phyloP scores from a whole-genome alignment of 192 early-diverging fungal species.

The Fimicolochytrium jonesii region DNA sequence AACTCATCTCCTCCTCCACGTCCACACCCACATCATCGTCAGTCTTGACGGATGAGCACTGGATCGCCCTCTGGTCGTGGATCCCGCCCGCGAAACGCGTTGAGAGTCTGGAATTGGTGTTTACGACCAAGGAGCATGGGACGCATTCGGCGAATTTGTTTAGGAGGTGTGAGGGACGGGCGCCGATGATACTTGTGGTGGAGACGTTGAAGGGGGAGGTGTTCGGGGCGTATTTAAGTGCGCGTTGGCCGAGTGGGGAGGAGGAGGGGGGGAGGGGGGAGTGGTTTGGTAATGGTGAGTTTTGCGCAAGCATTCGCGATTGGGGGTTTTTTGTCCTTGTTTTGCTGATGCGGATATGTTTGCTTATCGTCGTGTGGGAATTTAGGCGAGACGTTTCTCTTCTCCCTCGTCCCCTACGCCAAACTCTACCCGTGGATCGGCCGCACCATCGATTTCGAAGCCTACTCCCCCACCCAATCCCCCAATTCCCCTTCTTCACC shows the following conservation, averaged over 20 bases:
- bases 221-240: constrained; percentile 39
- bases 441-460: constrained; percentile 1
- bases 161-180: constrained; percentile 11
- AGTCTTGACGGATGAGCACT: constrained; percentile 36
- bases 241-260: constrained; percentile 26
- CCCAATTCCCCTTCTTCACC: too few relatives aligned
- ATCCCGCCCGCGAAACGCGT: constrained; percentile 37
- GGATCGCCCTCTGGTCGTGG: constrained; percentile 45
- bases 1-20: constrained; percentile 15
- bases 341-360: too few relatives aligned
- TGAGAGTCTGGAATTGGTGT: constrained; percentile 36
- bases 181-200: constrained; percentile 35
- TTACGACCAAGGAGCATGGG: constrained; percentile 43
- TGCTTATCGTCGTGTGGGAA: too few relatives aligned
- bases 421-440: constrained; percentile 48
- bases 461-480: too few relatives aligned
- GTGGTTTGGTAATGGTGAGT: constrained; percentile 43
- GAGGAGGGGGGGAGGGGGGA: constrained; percentile 10
- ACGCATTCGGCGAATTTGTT: constrained; percentile 33
- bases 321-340: not conserved
- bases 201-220: constrained; percentile 32
- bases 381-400: constrained; percentile 47
- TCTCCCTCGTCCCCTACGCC: constrained; percentile 36
- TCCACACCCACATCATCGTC: constrained; percentile 1
- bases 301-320: not conserved